Evolutionary conservation across 139 green algal species (phyloP).

Genomic region (Picochlorum sp.): DNA sequence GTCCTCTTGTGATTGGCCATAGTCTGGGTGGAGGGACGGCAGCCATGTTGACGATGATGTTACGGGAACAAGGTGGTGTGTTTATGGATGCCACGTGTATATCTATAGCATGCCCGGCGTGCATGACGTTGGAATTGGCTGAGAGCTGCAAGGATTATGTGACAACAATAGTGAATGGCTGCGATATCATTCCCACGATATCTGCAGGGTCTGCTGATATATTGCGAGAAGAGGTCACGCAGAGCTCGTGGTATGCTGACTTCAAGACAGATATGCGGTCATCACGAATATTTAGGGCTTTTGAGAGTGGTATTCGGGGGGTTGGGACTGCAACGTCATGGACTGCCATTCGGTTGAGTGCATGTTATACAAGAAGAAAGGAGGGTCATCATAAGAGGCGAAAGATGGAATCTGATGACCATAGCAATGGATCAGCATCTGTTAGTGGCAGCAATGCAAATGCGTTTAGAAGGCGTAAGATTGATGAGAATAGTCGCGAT

Average conservation of each 20-base stretch:
- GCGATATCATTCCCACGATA: constrained; percentile 61
- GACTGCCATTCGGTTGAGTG: constrained; percentile 23
- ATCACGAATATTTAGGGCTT: constrained; percentile 34
- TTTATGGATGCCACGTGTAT: constrained; percentile 49
- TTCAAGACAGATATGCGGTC: constrained; percentile 48
- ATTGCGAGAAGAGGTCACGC: constrained; percentile 41
- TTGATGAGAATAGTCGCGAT: too few species aligned
- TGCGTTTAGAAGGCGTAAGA: too few species aligned
- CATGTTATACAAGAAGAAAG: constrained; percentile 23
- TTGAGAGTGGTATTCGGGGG: constrained; percentile 34
- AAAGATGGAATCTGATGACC: background rate
- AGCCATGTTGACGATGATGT: constrained; percentile 84
- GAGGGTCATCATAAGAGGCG: background rate
- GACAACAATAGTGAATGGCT: constrained; percentile 67
- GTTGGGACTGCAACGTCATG: constrained; percentile 31
- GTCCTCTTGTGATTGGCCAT: constrained; percentile 50
- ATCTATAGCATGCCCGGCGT: constrained; percentile 75
- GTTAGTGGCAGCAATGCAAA: too few species aligned
- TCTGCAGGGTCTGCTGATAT: constrained; percentile 33
- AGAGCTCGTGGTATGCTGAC: constrained; percentile 34
- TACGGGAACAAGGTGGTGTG: constrained; percentile 28
- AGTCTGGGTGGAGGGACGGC: constrained; percentile 77
- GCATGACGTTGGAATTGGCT: constrained; percentile 77
- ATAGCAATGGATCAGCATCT: too few species aligned
- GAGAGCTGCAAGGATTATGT: constrained; percentile 57